Evolutionary conservation across 129 eudicot genomes (phyloP), one percentile per base, ranked within the genome.

Genomic region (Cynara cardunculus): DNA sequence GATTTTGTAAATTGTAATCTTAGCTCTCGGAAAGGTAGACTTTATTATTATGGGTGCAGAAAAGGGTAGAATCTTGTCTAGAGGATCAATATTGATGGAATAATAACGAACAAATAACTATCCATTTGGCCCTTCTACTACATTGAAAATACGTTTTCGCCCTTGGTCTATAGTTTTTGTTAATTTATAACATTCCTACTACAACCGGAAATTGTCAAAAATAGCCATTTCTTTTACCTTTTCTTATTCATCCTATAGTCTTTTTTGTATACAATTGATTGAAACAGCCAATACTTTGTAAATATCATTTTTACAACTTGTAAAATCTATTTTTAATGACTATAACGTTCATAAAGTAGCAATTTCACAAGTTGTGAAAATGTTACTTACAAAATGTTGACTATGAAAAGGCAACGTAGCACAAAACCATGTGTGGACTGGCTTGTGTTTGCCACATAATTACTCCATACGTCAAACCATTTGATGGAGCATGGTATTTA

Each of bases 61-160:
- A 35, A 31, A 56, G 65, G 69, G 69, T 34, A 68, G 85, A 81
- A 66, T 81, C 26, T 28, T 64, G 75, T 44, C 25, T 19, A 30
- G 39, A 73, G 67, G 8, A 81, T 81, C 84, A 34, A 24, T 73
- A 21, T 35, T 44, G 65, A 18, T 61, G 27, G 73, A 18, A 72
- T 21, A 73, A 64, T 59, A 25, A 72, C 73, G 28, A 6, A 81
- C 30, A 27, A 71, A 10, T 18, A 18, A 56, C 9, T 56, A 56
- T 56, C 65, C 7, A 19, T 56, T 56, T 56, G 65, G 8, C 65
- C 65, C 65, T 56, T 56, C 65, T 56, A 56, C 24, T 18, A n/a
- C n/a, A 18, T 56, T 56, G 24, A 56, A 56, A 56, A 1, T n/a
- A 18, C 2, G n/a, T 56, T 56, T 18, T 18, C 8, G 24, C 65